Evolutionary conservation across 352 stramenopile genomes (phyloP), one percentile per base, ranked within the genome.

Genomic region (Globisporangium solare): DNA sequence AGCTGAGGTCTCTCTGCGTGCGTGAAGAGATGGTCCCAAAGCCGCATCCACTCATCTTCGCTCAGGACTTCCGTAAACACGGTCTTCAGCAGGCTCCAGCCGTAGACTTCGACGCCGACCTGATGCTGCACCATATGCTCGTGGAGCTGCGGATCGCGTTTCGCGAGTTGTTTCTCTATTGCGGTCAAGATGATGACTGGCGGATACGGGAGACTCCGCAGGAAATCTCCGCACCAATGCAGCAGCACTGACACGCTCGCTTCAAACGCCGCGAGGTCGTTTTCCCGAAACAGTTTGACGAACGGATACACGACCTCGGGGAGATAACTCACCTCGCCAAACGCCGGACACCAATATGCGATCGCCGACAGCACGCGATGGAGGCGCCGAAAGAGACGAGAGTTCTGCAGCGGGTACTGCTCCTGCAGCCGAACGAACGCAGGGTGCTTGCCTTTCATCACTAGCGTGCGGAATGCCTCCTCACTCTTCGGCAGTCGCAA

Each of bases 261-360:
- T 77, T 98, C 91, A 59, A 97, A 98, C 20, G 88, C 89, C 10
- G 85, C 87, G 20, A 97, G 58, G 27, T 96, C 89, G 48, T 97
- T 94, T 40, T 89, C 74, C 0, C 70, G 73, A 52, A 92, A 95
- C 13, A 94, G 74, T 49, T 91, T 89, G 51, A 96, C 69, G 58
- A 97, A 96, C 18, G 89, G 88, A 64, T 95, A 97, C 41, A 92
- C 87, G 17, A 95, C 27, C 15, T 79, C 79, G 18, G 89, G 85
- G 15, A 97, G 62, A 21, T 90, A 96, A 27, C 67, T 73, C 35
- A 88, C 68, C 71, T 96, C 88, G 31, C 82, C 83, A 54, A 97
- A 94, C n/a, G 88, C 83, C 20, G 91, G 88, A 47, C 87, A 97
- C 89, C 89, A 98, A 61, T 86, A 89, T n/a, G 85, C 83, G 40